Base-by-base conservation (phyloP, 2,329 filamentous ascomycete genomes). In the Trichoderma koningii region DNA sequence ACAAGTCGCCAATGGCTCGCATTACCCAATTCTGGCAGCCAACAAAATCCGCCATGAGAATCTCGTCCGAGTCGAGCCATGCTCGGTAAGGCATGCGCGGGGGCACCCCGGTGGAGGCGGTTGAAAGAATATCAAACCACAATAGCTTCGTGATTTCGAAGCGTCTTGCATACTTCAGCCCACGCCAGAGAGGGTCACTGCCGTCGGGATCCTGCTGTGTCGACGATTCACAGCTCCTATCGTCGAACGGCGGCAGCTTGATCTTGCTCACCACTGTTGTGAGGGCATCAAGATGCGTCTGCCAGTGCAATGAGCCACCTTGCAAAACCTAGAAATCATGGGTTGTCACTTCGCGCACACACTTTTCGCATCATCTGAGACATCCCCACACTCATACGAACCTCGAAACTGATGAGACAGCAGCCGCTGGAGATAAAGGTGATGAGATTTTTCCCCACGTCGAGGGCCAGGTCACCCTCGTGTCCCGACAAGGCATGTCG, bases 371-470 rank as follows among this genome's bases (percentile, higher is more conserved):
- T 34, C 17, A 26, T 38, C 34, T 10, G 10, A 38, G 34, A 42
- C 56, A 17, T 34, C 21, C 15, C 15, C 38, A 30, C 21, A 9
- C 19, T 45, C 7, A 47, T 63, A 53, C 59, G 50, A 63, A 63
- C 59, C 59, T 63, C 59, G n/a, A 63, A 63, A 21, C 59, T 63
- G n/a, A 63, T 63, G 6, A 63, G 50, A 63, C 59, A 63, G 42
- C 59, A 63, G 38, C 59, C 59, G 50, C 59, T 63, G 5, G 59
- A 63, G 3, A 63, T 63, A 12, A 63, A 63, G 12, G 34, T 63
- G 28, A 63, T 53, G 59, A 63, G 59, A 15, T 21, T 53, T 6
- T 52, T 41, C 5, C 59, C 59, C 2, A 47, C 48, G 14, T 55
- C 50, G 12, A 63, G 17, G 2, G 48, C 59, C 7, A 63, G 59